Evolutionary conservation across 177 flowering plant species (phyloP).

Genomic region (Tripterygium wilfordii): DNA sequence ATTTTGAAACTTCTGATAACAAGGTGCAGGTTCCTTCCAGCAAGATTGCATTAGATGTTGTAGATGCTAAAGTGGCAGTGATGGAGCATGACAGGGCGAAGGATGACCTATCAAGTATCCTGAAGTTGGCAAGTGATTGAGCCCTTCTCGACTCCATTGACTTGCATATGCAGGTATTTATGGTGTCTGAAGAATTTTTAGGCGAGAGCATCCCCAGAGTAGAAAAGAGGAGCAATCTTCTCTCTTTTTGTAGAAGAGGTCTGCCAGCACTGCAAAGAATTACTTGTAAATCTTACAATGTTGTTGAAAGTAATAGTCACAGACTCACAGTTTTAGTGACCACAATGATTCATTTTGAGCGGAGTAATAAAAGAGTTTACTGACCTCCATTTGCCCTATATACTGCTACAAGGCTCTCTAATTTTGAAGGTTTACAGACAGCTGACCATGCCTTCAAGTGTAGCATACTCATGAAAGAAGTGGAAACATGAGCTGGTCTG

Average conservation of each 20-base stretch:
- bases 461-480: no score
- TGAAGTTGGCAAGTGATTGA: slow-evolving; percentile 2
- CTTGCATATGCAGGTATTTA: slow-evolving; percentile 5
- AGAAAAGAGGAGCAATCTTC: slow-evolving; percentile 3
- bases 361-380: slow-evolving; percentile 7
- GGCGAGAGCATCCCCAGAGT: slow-evolving; percentile 5
- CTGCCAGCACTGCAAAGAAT: slow-evolving; percentile 8
- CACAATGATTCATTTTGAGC: slow-evolving; percentile 11
- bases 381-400: no score
- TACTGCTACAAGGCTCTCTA: no score
- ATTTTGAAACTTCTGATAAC: slow-evolving; percentile 12
- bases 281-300: slow-evolving; percentile 11
- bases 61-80: slow-evolving; percentile 6
- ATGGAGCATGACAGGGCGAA: background rate
- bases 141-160: slow-evolving; percentile 2
- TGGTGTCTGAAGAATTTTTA: slow-evolving; percentile 7
- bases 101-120: slow-evolving; percentile 2
- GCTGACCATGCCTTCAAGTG: no score
- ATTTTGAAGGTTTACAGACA: no score
- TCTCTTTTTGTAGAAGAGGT: slow-evolving; percentile 10
- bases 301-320: slow-evolving; percentile 4
- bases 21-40: slow-evolving; percentile 7
- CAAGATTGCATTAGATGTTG: slow-evolving; percentile 13
- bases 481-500: no score
- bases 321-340: slow-evolving; percentile 4